Evolutionary conservation across 1,284 basidiomycete genomes (phyloP).

Genomic region (Cryptococcus jaspeensis): DNA sequence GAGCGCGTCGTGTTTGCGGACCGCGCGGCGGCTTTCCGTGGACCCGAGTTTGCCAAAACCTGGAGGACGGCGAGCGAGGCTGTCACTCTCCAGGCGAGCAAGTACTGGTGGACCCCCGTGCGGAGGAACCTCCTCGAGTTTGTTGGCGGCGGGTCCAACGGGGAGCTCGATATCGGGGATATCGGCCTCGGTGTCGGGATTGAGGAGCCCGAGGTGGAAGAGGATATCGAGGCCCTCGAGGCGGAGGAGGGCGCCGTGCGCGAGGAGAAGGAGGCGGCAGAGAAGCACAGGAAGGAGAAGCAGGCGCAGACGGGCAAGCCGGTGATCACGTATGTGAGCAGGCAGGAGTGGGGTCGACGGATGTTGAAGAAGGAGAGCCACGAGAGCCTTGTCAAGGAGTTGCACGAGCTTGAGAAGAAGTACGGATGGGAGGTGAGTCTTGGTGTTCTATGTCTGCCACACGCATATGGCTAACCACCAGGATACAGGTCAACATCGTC

Average conservation of each 20-base stretch:
- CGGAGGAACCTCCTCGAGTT: slow-evolving; percentile 70
- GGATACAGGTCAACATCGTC: slow-evolving; percentile 64
- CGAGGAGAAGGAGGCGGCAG: slow-evolving; percentile 24
- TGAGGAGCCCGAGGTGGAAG: slow-evolving; percentile 15
- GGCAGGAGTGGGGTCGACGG: slow-evolving; percentile 80
- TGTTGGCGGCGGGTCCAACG: slow-evolving; percentile 56
- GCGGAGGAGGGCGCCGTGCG: slow-evolving; percentile 29
- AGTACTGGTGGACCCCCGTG: slow-evolving; percentile 77
- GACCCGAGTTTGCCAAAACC: slow-evolving; percentile 65
- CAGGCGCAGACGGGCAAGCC: slow-evolving; percentile 42
- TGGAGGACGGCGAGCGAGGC: slow-evolving; percentile 72
- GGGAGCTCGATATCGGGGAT: slow-evolving; percentile 42
- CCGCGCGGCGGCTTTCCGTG: slow-evolving; percentile 73
- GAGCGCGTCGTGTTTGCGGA: slow-evolving; percentile 80
- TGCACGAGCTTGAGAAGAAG: slow-evolving; percentile 62
- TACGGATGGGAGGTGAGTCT: slow-evolving; percentile 68
- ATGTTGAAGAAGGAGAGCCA: slow-evolving; percentile 52
- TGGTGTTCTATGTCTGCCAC: not conserved
- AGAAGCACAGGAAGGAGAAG: slow-evolving; percentile 19
- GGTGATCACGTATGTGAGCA: slow-evolving; percentile 82
- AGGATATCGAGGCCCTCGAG: slow-evolving; percentile 30
- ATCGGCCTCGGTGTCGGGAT: slow-evolving; percentile 20
- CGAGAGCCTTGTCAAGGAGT: slow-evolving; percentile 49
- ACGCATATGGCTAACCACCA: not conserved
- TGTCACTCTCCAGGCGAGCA: slow-evolving; percentile 67